Base-by-base conservation (phyloP, 2,329 filamentous ascomycete species). In the Lasiodiplodia gonubiensis region DNA sequence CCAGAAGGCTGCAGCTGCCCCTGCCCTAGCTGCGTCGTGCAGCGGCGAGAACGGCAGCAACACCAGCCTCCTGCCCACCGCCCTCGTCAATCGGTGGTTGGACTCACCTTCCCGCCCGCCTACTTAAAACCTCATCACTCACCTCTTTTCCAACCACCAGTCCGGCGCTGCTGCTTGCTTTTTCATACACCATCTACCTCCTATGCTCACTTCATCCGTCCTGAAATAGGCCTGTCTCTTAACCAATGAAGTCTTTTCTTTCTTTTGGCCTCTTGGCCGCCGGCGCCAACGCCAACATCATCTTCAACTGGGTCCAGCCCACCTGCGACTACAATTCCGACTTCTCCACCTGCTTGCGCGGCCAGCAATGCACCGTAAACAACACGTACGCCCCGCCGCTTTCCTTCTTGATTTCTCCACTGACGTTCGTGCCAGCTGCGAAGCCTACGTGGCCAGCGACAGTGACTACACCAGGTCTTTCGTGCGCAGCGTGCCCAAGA, bases 271-370 rank as follows among this genome's bases (percentile, higher is more conserved):
- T 70, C 72, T 55, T 68, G 60, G 77, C 75, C 64, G 76, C 76
- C 63, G 69, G 79, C 18, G 74, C 76, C 23, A 74, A 75, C 6
- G 83, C 82, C 65, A 85, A 85, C 72, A 85, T 85, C 73, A 79
- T 81, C 68, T 84, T 85, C 73, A 73, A 75, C 46, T 80, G 80
- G 75, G 80, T 83, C 10, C 78, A 82, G 59, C 79, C 84, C 25
- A 77, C 68, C 3, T 85, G 83, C 73, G 72, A 80, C 64, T 71
- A 71, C 66, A 69, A 69, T 0, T 37, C 71, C 8, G 71, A 48
- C n/a, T 71, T 57, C 35, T 73, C 59, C 66, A 69, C 67, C 23
- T 83, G 81, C 68, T 71, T 81, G 60, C 75, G 74, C 61, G 78
- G 80, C 53, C 76, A 80, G 70, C 69, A 77, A 64, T 81, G 77